These are phyloP conservation scores for Suhomyces kunorum DNA, from an alignment of 1,139 yeast genomes.

Conservation along the genomic window DNA sequence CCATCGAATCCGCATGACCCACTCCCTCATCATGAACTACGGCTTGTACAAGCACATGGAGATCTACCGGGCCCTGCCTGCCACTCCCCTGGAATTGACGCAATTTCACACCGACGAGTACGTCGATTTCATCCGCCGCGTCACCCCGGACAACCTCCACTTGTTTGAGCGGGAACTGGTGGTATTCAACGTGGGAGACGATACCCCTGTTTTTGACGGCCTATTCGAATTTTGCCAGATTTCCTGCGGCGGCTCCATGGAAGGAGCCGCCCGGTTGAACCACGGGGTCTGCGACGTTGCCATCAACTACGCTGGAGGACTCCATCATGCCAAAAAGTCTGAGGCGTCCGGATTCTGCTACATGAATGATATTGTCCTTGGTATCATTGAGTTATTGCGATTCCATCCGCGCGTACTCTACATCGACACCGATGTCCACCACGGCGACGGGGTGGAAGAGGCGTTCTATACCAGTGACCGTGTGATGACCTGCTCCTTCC, in stretches of 20 bases:
- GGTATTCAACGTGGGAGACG: constrained; percentile 95
- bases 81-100: constrained; percentile 96
- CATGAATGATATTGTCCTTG: constrained; percentile 80
- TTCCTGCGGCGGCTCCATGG: constrained; percentile 96
- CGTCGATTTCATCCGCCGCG: constrained; percentile 88
- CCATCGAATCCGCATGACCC: constrained; percentile 98
- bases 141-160: constrained; percentile 91
- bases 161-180: constrained; percentile 88
- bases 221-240: constrained; percentile 91
- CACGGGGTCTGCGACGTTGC: constrained; percentile 95
- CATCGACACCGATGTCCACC: constrained; percentile 95
- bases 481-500: constrained; percentile 97
- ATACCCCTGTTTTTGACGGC: constrained; percentile 96
- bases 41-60: constrained; percentile 97
- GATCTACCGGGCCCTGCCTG: constrained; percentile 94
- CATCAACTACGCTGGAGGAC: constrained; percentile 94
- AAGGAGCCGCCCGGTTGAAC: constrained; percentile 93
- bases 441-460: constrained; percentile 98
- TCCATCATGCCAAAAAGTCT: constrained; percentile 94
- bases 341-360: constrained; percentile 98
- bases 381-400: constrained; percentile 83
- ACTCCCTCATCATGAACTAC: constrained; percentile 93
- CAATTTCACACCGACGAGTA: constrained; percentile 98
- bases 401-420: constrained; percentile 93
- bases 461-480: constrained; percentile 95